Evolutionary conservation across 352 stramenopile species (phyloP), one percentile per base, ranked within the genome.

Genomic region (Globisporangium megalacanthum): DNA sequence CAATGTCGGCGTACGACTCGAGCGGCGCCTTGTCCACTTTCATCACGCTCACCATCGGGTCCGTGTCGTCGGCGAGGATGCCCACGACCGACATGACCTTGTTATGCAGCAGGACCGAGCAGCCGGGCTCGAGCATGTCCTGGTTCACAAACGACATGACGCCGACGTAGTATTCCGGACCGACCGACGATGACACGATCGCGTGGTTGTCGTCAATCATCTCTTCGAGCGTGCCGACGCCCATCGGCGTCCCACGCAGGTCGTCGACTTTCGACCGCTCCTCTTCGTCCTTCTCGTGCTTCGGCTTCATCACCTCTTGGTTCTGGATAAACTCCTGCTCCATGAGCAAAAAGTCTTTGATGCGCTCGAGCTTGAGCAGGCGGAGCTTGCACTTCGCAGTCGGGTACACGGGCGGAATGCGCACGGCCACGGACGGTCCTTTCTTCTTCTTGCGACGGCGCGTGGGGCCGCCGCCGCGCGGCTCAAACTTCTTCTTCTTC

Each of bases 151-250:
- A 99, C 22, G 92, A 99, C 72, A 99, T 93, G 70, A 99, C 98
- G 66, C 97, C 98, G 42, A 99, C 98, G 62, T 99, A 99, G 72
- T 99, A 99, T 75, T 99, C 97, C 2, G 97, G 97, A 0, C 98
- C 97, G 36, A 99, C 96, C 35, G 81, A 97, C 13, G 93, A 98
- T 36, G 90, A 98, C 33, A 99, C 97, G 70, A 99, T 99, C 29
- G 97, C 97, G 77, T 99, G 97, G 77, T 99, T 99, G 75, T 99
- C 98, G 77, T 99, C 98, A 68, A 99, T 99, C 76, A 99, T 98
- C 79, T 99, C 98, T 71, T 99, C 98, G 9, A 99, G 80, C 39
- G 92, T 99, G 52, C 98, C 97, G 33, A 99, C 97, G 45, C 88
- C 91, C 76, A 99, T 96, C 47, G 98, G 98, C 37, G 89, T 98